These are phyloP conservation scores for Kazachstania viticola DNA, from an alignment of 805 yeast genomes.

Conservation along the genomic window DNA sequence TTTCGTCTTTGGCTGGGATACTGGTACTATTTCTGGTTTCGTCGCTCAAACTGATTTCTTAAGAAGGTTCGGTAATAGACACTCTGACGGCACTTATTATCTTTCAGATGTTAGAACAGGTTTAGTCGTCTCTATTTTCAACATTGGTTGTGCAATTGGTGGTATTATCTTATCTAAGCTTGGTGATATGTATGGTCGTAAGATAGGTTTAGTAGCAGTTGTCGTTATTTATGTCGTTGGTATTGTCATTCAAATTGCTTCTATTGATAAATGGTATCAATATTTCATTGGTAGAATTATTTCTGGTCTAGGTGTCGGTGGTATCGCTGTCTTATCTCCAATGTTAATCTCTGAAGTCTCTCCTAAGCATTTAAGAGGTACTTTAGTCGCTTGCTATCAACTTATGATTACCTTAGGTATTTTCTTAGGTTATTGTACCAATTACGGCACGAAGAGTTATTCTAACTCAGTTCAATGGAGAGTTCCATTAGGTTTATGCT, in stretches of 20 bases:
- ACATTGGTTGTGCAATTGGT: slow-evolving; percentile 69
- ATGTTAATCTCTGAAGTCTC: slow-evolving; percentile 41
- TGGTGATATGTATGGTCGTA: slow-evolving; percentile 58
- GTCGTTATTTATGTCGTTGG: slow-evolving; percentile 60
- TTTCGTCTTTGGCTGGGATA: slow-evolving; percentile 56
- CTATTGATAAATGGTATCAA: slow-evolving; percentile 49
- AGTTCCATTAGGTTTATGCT: slow-evolving; percentile 50
- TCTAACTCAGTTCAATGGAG: slow-evolving; percentile 69
- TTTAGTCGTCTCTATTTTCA: slow-evolving; percentile 44
- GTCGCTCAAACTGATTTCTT: slow-evolving; percentile 51
- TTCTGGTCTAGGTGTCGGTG: slow-evolving; percentile 73
- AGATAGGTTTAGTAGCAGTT: slow-evolving; percentile 47
- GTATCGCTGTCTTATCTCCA: slow-evolving; percentile 63
- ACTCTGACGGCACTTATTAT: slow-evolving; percentile 29
- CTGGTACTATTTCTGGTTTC: slow-evolving; percentile 68
- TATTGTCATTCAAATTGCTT: slow-evolving; percentile 53
- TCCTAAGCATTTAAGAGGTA: slow-evolving; percentile 44
- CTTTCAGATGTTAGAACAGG: slow-evolving; percentile 41
- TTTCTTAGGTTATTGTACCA: slow-evolving; percentile 63
- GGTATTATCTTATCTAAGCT: slow-evolving; percentile 47
- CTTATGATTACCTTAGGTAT: slow-evolving; percentile 61
- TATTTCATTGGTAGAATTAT: slow-evolving; percentile 53
- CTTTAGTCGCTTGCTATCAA: slow-evolving; percentile 59
- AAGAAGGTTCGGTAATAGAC: slow-evolving; percentile 38
- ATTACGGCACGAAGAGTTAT: slow-evolving; percentile 50